phyloP scores from a whole-genome alignment of 257 asterid genomes.

The Gardenia jasminoides region DNA sequence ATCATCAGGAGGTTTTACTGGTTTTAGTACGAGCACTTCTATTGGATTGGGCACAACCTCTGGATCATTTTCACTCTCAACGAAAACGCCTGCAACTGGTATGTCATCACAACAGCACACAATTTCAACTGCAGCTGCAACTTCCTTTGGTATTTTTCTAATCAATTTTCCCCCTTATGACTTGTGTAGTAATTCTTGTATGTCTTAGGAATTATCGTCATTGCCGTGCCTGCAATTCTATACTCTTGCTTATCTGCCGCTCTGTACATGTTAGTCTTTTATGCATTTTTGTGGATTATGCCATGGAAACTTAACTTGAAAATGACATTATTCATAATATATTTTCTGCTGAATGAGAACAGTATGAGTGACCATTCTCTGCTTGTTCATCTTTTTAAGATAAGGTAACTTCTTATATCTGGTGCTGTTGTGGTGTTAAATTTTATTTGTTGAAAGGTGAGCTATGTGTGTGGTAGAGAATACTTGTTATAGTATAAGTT shows the following conservation, averaged over 20 bases:
- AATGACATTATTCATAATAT: not conserved
- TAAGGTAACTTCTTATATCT: not conserved
- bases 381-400: not conserved
- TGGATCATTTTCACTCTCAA: slow-evolving; percentile 37
- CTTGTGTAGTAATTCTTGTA: not conserved
- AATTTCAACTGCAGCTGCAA: slow-evolving; percentile 31
- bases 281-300: not conserved
- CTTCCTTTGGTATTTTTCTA: slow-evolving; percentile 46
- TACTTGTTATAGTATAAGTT: not conserved
- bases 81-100: slow-evolving; percentile 42
- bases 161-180: not conserved
- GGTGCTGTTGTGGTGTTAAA: not conserved
- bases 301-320: not conserved
- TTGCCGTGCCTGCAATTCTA: slow-evolving; percentile 7
- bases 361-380: not conserved
- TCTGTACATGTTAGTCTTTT: not conserved
- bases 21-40: slow-evolving; percentile 40
- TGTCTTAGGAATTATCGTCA: not conserved
- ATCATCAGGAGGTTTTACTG: slow-evolving; percentile 39
- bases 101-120: slow-evolving; percentile 52
- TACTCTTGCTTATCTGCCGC: slow-evolving; percentile 2
- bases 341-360: not conserved
- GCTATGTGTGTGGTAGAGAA: not conserved
- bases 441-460: not conserved
- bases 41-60: slow-evolving; percentile 27